These are phyloP conservation scores for Podila verticillata DNA, from an alignment of 192 early-diverging fungal genomes.

Conservation along the genomic window DNA sequence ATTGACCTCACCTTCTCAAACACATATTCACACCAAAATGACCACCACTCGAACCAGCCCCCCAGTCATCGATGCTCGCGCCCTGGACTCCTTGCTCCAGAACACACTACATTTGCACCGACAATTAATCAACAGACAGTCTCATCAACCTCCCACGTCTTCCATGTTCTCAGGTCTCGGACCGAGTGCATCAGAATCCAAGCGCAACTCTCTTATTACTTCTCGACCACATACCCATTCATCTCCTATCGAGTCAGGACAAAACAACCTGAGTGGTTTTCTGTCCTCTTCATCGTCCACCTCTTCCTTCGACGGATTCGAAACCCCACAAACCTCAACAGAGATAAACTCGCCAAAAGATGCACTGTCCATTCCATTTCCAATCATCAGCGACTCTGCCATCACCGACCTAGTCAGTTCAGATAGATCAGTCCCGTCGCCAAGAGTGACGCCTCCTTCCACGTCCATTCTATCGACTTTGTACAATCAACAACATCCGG, in stretches of 20 bases:
- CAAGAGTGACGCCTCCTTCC: neutral
- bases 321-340: conserved; percentile 8
- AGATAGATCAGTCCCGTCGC: neutral
- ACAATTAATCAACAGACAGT: neutral
- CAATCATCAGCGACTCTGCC: neutral
- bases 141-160: neutral
- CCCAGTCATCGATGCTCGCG: conserved; percentile 13
- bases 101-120: conserved; percentile 12
- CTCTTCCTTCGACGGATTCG: neutral
- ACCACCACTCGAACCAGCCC: neutral
- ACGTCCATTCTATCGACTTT: conserved; percentile 6
- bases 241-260: neutral
- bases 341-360: neutral
- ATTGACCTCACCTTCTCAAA: neutral
- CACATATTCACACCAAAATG: neutral
- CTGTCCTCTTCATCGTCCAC: conserved; percentile 6
- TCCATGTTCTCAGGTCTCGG: neutral
- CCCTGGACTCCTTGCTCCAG: conserved; percentile 28
- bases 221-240: neutral
- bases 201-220: neutral
- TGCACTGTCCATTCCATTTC: neutral
- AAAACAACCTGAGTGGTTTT: conserved; percentile 3
- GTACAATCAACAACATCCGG: conserved; percentile 1
- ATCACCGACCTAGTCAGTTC: neutral
- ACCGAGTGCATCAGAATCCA: neutral